These are phyloP conservation scores for Russula abietina DNA, from an alignment of 768 basidiomycete genomes.

Conservation along the genomic window DNA sequence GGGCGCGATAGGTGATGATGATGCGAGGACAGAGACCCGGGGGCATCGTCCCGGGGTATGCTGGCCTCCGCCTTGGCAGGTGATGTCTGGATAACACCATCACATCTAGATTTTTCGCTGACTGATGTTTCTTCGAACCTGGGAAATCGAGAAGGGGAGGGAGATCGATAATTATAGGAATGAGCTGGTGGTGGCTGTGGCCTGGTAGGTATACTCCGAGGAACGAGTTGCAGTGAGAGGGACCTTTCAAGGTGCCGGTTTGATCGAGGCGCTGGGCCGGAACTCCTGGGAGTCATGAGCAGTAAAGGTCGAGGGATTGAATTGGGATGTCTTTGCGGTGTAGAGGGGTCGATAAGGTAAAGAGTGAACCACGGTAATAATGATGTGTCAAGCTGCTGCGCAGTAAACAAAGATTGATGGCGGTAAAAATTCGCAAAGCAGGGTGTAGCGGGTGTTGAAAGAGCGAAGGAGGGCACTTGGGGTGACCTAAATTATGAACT, in stretches of 20 bases:
- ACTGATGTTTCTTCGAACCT: slow-evolving; percentile 11
- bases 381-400: slow-evolving; percentile 8
- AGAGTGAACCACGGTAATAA: neutral
- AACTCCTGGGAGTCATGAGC: slow-evolving; percentile 1
- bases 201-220: slow-evolving; percentile 14
- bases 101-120: slow-evolving; percentile 11
- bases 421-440: neutral
- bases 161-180: slow-evolving; percentile 10
- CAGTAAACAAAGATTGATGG: slow-evolving; percentile 3
- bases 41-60: neutral
- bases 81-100: neutral
- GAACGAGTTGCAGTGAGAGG: slow-evolving; percentile 2
- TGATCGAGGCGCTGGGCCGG: slow-evolving; percentile 3
- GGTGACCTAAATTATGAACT: neutral
- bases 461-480: neutral
- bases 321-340: neutral
- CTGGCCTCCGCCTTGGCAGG: slow-evolving; percentile 6
- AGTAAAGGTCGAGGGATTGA: neutral
- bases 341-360: neutral
- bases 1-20: slow-evolving; percentile 12
- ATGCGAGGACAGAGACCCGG: slow-evolving; percentile 3
- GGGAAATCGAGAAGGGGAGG: slow-evolving; percentile 8
- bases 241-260: slow-evolving; percentile 7
- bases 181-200: neutral
- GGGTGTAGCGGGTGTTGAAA: neutral